phyloP scores from a whole-genome alignment of 352 stramenopile genomes.

The Pythium aquatile region DNA sequence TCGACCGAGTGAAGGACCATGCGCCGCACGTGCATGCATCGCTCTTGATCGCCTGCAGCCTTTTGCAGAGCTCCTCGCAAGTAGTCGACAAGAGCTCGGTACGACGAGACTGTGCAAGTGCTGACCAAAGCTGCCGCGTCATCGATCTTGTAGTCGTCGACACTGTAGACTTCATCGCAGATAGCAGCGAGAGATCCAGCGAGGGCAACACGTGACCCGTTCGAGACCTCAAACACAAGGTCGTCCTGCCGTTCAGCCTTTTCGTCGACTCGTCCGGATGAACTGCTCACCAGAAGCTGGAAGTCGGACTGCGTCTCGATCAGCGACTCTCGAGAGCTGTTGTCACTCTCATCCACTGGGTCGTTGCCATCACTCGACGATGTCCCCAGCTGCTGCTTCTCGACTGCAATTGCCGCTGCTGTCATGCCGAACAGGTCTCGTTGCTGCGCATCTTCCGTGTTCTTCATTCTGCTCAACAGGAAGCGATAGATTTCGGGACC shows the following conservation, averaged over 20 bases:
- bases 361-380: constrained; percentile 12
- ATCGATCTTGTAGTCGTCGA: constrained; percentile 54
- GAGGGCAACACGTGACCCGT: constrained; percentile 55
- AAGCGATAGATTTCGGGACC: constrained; percentile 56
- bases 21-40: constrained; percentile 54
- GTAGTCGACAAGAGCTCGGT: constrained; percentile 21
- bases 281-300: constrained; percentile 18
- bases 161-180: constrained; percentile 49
- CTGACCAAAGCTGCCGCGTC: constrained; percentile 66
- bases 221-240: constrained; percentile 37
- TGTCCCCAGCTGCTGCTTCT: constrained; percentile 16
- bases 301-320: constrained; percentile 27
- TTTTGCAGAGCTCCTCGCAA: constrained; percentile 14
- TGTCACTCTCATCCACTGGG: constrained; percentile 30
- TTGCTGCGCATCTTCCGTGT: constrained; percentile 37
- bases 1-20: constrained; percentile 78
- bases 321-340: constrained; percentile 29
- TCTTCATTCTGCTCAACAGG: constrained; percentile 49
- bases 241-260: constrained; percentile 38
- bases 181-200: constrained; percentile 68
- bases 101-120: constrained; percentile 42
- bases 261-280: constrained; percentile 27
- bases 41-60: constrained; percentile 25
- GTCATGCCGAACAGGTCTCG: constrained; percentile 76
- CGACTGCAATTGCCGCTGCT: constrained; percentile 43